A percentile compares a stretch with the other conserved stretches of the same genome.
These are phyloP conservation scores for Suillus tomentosus DNA, from an alignment of 768 basidiomycete species.

Conservation along the genomic window DNA sequence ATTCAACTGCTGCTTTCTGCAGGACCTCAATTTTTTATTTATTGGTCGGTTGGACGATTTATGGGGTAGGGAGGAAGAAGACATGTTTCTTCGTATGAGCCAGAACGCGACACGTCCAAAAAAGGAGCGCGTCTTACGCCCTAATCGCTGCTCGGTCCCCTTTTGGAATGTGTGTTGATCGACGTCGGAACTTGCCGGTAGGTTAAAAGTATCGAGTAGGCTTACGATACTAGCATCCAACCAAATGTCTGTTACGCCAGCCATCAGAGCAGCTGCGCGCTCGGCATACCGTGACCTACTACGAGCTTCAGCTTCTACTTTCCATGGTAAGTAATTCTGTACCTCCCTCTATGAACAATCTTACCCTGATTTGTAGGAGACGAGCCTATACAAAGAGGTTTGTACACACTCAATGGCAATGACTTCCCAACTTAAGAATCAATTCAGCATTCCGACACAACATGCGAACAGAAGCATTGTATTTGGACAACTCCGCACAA, in stretches of 20 bases:
- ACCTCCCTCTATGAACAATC: not conserved
- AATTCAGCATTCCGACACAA: constrained; percentile 69
- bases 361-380: constrained; percentile 47
- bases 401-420: constrained; percentile 1
- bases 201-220: constrained; percentile 12
- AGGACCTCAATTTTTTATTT: constrained; percentile 24
- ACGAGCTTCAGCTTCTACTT: constrained; percentile 66
- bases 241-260: constrained; percentile 51
- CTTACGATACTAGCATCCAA: not conserved
- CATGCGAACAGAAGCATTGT: constrained; percentile 56
- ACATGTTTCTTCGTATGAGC: constrained; percentile 30
- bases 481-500: constrained; percentile 41
- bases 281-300: constrained; percentile 74
- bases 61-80: constrained; percentile 28
- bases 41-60: constrained; percentile 33
- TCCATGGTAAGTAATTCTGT: constrained; percentile 48
- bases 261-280: constrained; percentile 64
- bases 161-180: constrained; percentile 35
- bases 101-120: constrained; percentile 36
- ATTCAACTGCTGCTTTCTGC: constrained; percentile 18
- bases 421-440: not conserved
- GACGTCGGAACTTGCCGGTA: constrained; percentile 19
- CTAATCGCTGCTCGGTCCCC: constrained; percentile 14
- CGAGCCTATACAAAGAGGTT: constrained; percentile 55
- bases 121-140: constrained; percentile 44